Conservation (phyloP, 2,329 filamentous ascomycete genomes). For the Cadophora sp. region DNA sequence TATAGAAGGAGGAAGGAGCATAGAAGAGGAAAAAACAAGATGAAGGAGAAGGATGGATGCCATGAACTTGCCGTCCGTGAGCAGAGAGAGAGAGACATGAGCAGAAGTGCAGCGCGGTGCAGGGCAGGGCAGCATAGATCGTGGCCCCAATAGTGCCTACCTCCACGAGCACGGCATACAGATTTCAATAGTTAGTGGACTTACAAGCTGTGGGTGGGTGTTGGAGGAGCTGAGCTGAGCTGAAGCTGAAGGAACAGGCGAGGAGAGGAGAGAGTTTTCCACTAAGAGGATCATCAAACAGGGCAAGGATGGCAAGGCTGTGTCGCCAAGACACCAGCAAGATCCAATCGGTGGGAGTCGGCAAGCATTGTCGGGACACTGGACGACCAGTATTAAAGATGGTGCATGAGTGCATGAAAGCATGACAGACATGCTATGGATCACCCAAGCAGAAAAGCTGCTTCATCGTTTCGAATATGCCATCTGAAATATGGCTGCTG, state of each 20-base stretch:
- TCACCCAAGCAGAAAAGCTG: not conserved
- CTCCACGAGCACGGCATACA: not conserved
- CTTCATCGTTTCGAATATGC: conserved; percentile 6
- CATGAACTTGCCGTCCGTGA: conserved; percentile 5
- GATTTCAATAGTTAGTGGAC: not conserved
- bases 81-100: too few species aligned
- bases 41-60: not conserved
- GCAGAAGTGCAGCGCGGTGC: not conserved
- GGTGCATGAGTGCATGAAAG: not conserved
- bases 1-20: not conserved
- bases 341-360: conserved; percentile 1
- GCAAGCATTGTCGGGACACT: not conserved
- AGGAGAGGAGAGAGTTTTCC: not conserved
- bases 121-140: not conserved
- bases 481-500: not conserved
- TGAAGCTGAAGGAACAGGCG: not conserved
- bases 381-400: not conserved
- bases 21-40: not conserved
- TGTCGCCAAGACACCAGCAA: not conserved
- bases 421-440: conserved; percentile 8
- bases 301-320: not conserved
- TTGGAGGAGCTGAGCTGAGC: not conserved
- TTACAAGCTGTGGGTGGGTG: not conserved
- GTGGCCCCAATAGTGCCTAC: conserved; percentile 4
- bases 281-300: not conserved